These are phyloP conservation scores for Chaetomiaceae sp. DNA, from an alignment of 2,329 filamentous ascomycete genomes.

Conservation along the genomic window DNA sequence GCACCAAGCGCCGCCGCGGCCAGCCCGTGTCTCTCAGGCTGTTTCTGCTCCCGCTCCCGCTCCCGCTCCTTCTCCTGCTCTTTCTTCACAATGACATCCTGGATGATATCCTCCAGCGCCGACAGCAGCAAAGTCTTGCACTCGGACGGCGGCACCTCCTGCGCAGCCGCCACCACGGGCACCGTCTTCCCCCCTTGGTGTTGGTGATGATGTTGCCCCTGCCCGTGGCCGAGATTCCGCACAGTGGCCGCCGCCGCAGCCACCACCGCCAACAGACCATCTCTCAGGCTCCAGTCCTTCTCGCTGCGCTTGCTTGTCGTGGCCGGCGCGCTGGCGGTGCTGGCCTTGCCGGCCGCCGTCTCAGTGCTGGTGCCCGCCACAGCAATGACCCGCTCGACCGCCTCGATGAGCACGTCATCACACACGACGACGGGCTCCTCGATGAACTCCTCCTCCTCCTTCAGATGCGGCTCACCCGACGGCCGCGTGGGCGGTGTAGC, in stretches of 20 bases:
- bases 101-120: constrained; percentile 64
- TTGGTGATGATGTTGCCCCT: too few species aligned
- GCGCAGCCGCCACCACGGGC: constrained; percentile 10
- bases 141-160: constrained; percentile 60
- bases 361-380: constrained; percentile 20
- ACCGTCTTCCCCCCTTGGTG: constrained; percentile 24
- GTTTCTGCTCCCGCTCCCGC: too few species aligned
- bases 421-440: constrained; percentile 61
- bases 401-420: constrained; percentile 62
- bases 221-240: not conserved
- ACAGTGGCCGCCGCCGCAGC: not conserved
- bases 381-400: constrained; percentile 63
- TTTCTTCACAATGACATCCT: constrained; percentile 54
- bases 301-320: constrained; percentile 41
- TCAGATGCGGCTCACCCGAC: constrained; percentile 49
- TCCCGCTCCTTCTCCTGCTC: constrained; percentile 32
- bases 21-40: too few species aligned
- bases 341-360: constrained; percentile 35
- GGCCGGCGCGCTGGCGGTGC: constrained; percentile 40
- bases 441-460: constrained; percentile 59
- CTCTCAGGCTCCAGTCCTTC: constrained; percentile 37
- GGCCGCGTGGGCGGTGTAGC: constrained; percentile 32
- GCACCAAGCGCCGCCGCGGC: too few species aligned
- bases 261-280: constrained; percentile 29
- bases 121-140: constrained; percentile 67